Base-by-base conservation (phyloP, 2,329 filamentous ascomycete genomes). In the Exophiala bonariae region DNA sequence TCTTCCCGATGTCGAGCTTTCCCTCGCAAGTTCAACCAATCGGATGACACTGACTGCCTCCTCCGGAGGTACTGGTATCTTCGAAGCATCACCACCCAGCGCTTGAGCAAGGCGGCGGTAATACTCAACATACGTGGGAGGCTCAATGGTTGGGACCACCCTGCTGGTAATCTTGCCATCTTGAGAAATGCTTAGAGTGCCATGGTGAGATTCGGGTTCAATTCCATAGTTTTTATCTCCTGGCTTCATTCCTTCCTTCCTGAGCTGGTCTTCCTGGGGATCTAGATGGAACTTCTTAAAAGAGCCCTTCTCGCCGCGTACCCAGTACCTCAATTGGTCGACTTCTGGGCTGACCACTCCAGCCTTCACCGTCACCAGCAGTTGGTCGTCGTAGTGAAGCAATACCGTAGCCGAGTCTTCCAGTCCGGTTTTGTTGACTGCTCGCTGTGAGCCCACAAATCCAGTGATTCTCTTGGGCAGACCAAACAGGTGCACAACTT, bases 241-340 rank as follows among this genome's bases (percentile, higher is more conserved):
- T 5, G 82, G 81, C 63, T 74, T 77, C 57, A 79, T 66, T 7
- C 87, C 87, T 2, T 70, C 74, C 64, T 80, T 80, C 38, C 49
- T 47, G 43, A 91, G 76, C 65, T 89, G 85, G 46, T 83, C 80
- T 69, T 93, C 88, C 66, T 92, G 87, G 1, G 81, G 72, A 63
- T 93, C 88, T 2, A 92, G 73, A 44, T 78, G 69, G 63, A 66
- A 78, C 75, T 91, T 92, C 71, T 80, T 85, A 68, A 85, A 92
- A 61, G 80, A 86, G 1, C 86, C 88, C 66, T 84, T 82, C 14
- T 80, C 80, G 17, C 88, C 88, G 19, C 87, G 75, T 8, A 91
- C 75, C 87, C 87, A 91, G 73, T 84, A 92, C 31, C 87, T 74
- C 49, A 86, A 72, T 71, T 92, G 87, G 52, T 79, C 73, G 18